Base-by-base conservation (phyloP, 176 grass and related monocot species). In the Tuctoria greenei region DNA sequence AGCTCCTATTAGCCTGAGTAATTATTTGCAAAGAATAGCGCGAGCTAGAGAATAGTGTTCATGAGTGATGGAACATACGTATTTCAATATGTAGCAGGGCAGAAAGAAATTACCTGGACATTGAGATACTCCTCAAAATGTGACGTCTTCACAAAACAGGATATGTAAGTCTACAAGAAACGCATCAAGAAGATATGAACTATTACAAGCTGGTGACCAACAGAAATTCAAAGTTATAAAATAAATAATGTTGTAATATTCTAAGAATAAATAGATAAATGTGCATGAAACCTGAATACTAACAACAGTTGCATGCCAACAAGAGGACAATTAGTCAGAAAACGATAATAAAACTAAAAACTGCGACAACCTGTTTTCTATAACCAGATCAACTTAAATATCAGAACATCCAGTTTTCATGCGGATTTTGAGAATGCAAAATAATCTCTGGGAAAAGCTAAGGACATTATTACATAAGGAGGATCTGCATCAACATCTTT, bases 141-240 rank as follows among this genome's bases (percentile, higher is more conserved):
- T 38, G 92, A 90, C 39, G 95, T 99, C 80, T 95, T 99, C 60
- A 99, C 95, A 72, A 99, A 99, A 60, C 92, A 99, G 68, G 95
- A 99, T 74, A 99, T 31, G 8, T 90, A 86, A 81, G 92, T 86
- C 95, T 99, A 81, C 71, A 92, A 63, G 27, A 64, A 72, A 82
- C 45, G 58, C 49, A 83, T 68, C 45, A 76, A 79, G 64, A 61
- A 51, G 41, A 73, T 69, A 60, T 75, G 18, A 79, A 65, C 75
- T 66, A 46, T 45, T 66, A 61, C 9, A 15, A 82, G n/a, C 55
- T 52, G 11, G 20, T 47, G 36, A 49, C 42, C 16, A 64, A 64
- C 37, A 21, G 39, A 70, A 66, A 84, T 40, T 45, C 23, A 64
- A 66, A 87, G 66, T 16, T 20, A 65, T 31, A 64, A 38, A 41